Evolutionary conservation across 2,329 filamentous ascomycete genomes (phyloP), one percentile per base, ranked within the genome.

Genomic region (Arthrobotrys pseudoclavata): DNA sequence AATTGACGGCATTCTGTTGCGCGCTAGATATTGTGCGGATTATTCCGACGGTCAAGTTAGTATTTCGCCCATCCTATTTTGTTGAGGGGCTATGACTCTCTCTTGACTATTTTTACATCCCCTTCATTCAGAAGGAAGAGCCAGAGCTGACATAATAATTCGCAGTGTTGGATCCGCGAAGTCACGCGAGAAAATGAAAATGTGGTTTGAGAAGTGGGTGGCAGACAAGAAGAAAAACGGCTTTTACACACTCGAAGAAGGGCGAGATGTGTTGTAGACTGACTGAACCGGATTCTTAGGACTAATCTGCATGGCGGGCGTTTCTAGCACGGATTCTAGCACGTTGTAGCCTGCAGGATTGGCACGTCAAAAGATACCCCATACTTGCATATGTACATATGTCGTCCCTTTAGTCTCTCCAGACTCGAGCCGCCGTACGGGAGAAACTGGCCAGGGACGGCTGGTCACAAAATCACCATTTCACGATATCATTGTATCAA

Each of bases 1-100:
- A 99, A 85, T 84, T 99, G 82, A 95, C 93, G 0, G 91, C 98
- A 88, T 99, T 99, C 82, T 89, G 95, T 80, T 96, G 96, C 86
- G 89, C 91, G 20, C 83, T 99, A 83, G 86, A 92, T 70, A 96
- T 99, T 80, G 94, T 95, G 79, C 92, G 91, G 84, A 89, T 99
- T 5, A 91, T 99, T 15, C 96, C 96, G 0, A 99, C 96, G 0
- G 96, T 99, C 2, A 98, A 99, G 79, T 80, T 57, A 72, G 68
- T 53, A 68, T 26, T 48, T 13, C 29, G 42, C 45, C n/a, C 55
- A 24, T n/a, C 50, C 61, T 29, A 31, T 47, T 48, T 55, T 48
- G 55, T 60, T 42, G 55, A 60, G 55, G 10, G 31, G 15, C 34
- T 60, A 60, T 40, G 55, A 42, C 55, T 60, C 29, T 40, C 55